Evolutionary conservation across 768 basidiomycete species (phyloP), one percentile per base, ranked within the genome.

Genomic region (Dentipellis sp.): DNA sequence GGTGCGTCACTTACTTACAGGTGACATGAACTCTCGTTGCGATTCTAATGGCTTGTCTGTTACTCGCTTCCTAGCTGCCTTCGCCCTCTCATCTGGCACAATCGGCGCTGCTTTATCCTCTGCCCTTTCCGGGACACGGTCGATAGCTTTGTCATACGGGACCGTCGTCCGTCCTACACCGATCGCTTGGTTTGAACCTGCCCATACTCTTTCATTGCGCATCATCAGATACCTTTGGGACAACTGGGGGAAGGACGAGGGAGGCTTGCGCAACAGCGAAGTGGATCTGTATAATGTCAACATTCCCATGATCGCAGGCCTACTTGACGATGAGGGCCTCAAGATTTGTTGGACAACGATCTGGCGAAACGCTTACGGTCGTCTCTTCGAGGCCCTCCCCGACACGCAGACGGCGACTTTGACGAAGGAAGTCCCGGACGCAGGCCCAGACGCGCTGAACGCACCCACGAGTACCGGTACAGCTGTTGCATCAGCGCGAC

Each of bases 91-190:
- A 1, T 94, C 91, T 29, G 94, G 94, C 2, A 97, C 94, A 1
- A 77, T 98, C 59, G 94, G 94, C 39, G 94, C 93, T 2, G 88
- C 94, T 14, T 74, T 97, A 68, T 88, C 88, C 23, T 84, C 86
- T 19, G 81, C 81, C 21, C 75, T 93, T 46, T 84, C 86, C 22
- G 75, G 75, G 56, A 76, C 74, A 29, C 61, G 91, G 39, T 81
- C 91, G 42, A 87, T 97, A 56, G 94, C 94, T 1, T 65, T 97
- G 38, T 94, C 91, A 0, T 95, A 97, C 66, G 92, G 92, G 37
- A 88, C 78, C 14, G 81, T 94, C 52, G 66, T 78, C 47, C 78
- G 21, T 1, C 54, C 54, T 4, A 55, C 56, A 4, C 84, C 85
- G 5, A 84, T 90, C 1, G 58, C 68, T 8, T 78, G 78, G 53